Evolutionary conservation across 148 eudicot genomes (phyloP), one percentile per base, ranked within the genome.

Genomic region (Rhododendron molle): DNA sequence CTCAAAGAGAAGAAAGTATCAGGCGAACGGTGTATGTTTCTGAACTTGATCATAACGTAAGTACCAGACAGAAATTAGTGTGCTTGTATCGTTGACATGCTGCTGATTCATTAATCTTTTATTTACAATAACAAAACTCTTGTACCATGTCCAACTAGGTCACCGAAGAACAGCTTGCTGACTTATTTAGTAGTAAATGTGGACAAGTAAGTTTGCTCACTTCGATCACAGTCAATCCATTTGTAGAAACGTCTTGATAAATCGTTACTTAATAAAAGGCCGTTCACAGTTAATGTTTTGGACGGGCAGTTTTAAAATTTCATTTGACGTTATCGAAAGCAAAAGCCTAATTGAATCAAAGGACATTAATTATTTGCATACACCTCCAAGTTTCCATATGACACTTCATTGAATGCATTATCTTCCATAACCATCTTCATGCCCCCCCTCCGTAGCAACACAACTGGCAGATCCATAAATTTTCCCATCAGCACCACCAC

Each of bases 11-110:
- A 88, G 99, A 95, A 87, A 95, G 98, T 79, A 88, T 96, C 80
- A 93, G 93, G 90, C 93, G 99, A 80, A 96, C 99, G 3, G 98
- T 95, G 40, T 96, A 96, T 90, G 99, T 96, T 34, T 93, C 97
- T 85, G 99, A 96, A 83, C 91, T 96, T 81, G 96, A 93, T 88
- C 96, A 92, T 71, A 92, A 90, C 85, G 99, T 96, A 90, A 90
- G 95, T 83, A 74, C 62, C 38, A 65, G 2, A 52, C 18, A 28
- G 30, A 83, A 40, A 58, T 43, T 62, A 71, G 28, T 40, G 58
- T 54, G 16, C 21, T 83, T 12, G 3, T 72, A 16, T 38, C 7
- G 76, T 81, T n/a, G 44, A 3, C 13, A 38, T 34, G 69, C 36
- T 21, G 7, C 44, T 78, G 20, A 0, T 80, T 38, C 40, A 30